Evolutionary conservation across 2,329 filamentous ascomycete species (phyloP).

Genomic region (Spiromastix sp.): DNA sequence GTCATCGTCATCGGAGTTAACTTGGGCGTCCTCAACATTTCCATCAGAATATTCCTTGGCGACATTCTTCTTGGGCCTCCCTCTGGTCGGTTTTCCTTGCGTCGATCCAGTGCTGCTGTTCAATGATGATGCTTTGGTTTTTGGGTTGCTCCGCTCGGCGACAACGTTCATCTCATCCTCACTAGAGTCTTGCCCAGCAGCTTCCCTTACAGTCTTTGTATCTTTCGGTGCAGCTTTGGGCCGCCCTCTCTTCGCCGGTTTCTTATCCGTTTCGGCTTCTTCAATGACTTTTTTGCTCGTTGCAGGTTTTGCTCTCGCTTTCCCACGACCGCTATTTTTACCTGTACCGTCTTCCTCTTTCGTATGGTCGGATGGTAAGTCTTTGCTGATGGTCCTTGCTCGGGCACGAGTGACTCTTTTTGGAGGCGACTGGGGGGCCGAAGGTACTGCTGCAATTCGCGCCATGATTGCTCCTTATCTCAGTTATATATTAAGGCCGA

Average conservation of each 20-base stretch:
- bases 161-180: conserved; percentile 14
- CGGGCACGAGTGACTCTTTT: conserved; percentile 12
- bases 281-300: background rate
- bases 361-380: background rate
- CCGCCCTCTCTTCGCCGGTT: conserved; percentile 4
- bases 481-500: background rate
- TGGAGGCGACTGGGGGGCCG: conserved; percentile 8
- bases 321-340: conserved; percentile 7
- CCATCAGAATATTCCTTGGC: background rate
- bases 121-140: background rate
- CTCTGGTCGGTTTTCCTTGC: background rate
- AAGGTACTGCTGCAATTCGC: conserved; percentile 5
- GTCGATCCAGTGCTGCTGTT: conserved; percentile 1
- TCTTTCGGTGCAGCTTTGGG: conserved; percentile 6
- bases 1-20: conserved; percentile 20
- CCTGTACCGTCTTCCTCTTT: conserved; percentile 1
- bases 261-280: background rate
- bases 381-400: conserved; percentile 5
- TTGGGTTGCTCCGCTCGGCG: conserved; percentile 3
- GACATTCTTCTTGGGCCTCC: background rate
- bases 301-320: conserved; percentile 2
- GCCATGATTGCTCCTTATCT: conserved; percentile 6
- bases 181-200: conserved; percentile 6
- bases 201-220: background rate
- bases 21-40: conserved; percentile 6